Evolutionary conservation across 139 green algal genomes (phyloP), one percentile per base, ranked within the genome.

Genomic region (Zygnema cylindricum): DNA sequence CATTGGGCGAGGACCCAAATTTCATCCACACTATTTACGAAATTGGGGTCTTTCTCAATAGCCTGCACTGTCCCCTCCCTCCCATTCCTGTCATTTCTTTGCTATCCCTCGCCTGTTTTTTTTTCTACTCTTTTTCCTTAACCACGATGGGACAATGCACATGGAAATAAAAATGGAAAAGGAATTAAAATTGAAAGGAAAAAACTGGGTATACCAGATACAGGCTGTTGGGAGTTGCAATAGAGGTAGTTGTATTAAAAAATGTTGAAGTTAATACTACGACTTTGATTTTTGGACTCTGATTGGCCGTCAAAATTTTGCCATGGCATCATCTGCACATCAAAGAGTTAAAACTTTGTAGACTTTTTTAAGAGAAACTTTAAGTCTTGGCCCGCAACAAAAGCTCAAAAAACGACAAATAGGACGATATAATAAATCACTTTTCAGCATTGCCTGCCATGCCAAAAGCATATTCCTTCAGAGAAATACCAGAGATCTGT

Each of bases 231-330:
- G 86, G n/a, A 0, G 96, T 98, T 35, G 96, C 95, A 69, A 93
- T 94, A 0, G 91, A 7, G 0, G 95, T 96, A 7, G 84, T 86
- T 1, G 97, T 93, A 85, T 98, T 98, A 69, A 95, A 95, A 81
- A 95, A 98, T 30, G 96, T 91, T 1, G 94, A 96, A 1, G 96
- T 98, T 2, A 98, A 55, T 0, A 94, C 96, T 11, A 98, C 73
- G 32, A 95, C 90, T 1, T 98, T 79, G 38, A 79, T 3, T 38
- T 97, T 94, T 1, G 90, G 92, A n/a, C 69, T 94, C 49, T 95
- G 93, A 86, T 96, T 94, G 0, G 96, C 96, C 23, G 94, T 81
- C 0, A 96, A 55, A 33, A 98, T 96, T n/a, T n/a, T 22, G 96
- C 95, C 89, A 97, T 95, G 36, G 94, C 91, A 81, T 98, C 96